These are phyloP conservation scores for Marsdenia floribunda DNA, from an alignment of 257 asterid genomes.

Conservation along the genomic window DNA sequence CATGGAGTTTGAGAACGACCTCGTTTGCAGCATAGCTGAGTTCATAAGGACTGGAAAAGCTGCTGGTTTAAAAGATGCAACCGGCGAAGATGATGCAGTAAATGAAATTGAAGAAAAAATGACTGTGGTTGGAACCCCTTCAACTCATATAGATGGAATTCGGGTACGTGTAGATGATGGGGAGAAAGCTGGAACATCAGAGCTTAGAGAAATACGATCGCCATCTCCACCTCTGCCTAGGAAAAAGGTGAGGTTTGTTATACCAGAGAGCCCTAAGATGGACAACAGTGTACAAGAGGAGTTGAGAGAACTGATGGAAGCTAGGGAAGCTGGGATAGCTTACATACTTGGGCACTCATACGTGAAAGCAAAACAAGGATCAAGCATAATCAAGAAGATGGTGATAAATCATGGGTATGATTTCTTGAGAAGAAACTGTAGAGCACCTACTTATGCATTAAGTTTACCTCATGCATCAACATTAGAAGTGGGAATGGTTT, in stretches of 20 bases:
- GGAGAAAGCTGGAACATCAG: slow-evolving; percentile 39
- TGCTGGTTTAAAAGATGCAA: background rate
- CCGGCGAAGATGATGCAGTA: slow-evolving; percentile 12
- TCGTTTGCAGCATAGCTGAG: slow-evolving; percentile 80
- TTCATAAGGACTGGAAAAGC: slow-evolving; percentile 49
- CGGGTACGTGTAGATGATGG: slow-evolving; percentile 32
- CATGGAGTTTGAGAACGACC: slow-evolving; percentile 66
- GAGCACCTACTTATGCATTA: slow-evolving; percentile 58
- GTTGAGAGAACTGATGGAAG: slow-evolving; percentile 70
- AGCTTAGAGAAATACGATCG: slow-evolving; percentile 38
- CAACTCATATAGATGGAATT: slow-evolving; percentile 48
- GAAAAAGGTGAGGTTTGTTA: slow-evolving; percentile 69
- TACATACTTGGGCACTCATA: slow-evolving; percentile 81
- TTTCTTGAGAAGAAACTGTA: slow-evolving; percentile 80
- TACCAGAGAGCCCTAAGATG: slow-evolving; percentile 61
- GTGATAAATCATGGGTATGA: slow-evolving; percentile 77
- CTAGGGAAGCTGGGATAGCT: slow-evolving; percentile 82
- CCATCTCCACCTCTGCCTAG: slow-evolving; percentile 27
- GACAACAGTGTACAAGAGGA: slow-evolving; percentile 47
- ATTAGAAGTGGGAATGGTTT: slow-evolving; percentile 93
- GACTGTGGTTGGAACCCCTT: slow-evolving; percentile 72
- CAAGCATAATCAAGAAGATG: slow-evolving; percentile 59
- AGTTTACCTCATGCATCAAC: slow-evolving; percentile 84
- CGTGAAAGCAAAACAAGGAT: slow-evolving; percentile 77
- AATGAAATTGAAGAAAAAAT: slow-evolving; percentile 37